These are phyloP conservation scores for Lophium mytilinum DNA, from an alignment of 495 filamentous ascomycete genomes.

Conservation along the genomic window DNA sequence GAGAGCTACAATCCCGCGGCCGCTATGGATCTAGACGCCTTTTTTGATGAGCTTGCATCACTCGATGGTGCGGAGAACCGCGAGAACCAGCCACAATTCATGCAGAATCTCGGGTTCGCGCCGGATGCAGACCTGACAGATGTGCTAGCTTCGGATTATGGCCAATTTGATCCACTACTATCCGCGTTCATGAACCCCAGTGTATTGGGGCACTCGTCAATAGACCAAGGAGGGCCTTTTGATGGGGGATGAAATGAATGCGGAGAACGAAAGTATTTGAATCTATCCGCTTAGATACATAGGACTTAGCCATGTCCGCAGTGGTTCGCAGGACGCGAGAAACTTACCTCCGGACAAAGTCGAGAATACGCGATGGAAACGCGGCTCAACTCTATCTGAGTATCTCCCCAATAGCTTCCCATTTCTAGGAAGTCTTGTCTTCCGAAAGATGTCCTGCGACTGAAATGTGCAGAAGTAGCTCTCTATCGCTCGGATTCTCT, in stretches of 20 bases:
- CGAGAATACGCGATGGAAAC: no score
- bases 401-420: no score
- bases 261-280: neutral
- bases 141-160: conserved; percentile 10
- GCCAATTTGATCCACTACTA: conserved; percentile 21
- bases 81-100: conserved; percentile 28
- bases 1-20: conserved; percentile 3
- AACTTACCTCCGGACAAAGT: no score
- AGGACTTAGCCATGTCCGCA: no score
- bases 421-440: no score
- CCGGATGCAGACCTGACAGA: conserved; percentile 37
- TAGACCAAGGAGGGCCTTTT: neutral
- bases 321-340: no score
- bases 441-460: no score
- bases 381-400: no score
- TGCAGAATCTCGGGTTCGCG: conserved; percentile 33
- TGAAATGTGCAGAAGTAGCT: no score
- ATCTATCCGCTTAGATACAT: no score
- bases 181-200: neutral
- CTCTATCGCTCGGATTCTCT: no score
- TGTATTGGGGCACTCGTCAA: neutral
- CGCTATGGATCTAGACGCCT: conserved; percentile 14
- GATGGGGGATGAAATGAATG: neutral
- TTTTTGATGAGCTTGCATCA: conserved; percentile 29
- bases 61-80: conserved; percentile 21